Conservation (phyloP, 2,329 filamentous ascomycete species). For the Ustilaginoidea virens region DNA sequence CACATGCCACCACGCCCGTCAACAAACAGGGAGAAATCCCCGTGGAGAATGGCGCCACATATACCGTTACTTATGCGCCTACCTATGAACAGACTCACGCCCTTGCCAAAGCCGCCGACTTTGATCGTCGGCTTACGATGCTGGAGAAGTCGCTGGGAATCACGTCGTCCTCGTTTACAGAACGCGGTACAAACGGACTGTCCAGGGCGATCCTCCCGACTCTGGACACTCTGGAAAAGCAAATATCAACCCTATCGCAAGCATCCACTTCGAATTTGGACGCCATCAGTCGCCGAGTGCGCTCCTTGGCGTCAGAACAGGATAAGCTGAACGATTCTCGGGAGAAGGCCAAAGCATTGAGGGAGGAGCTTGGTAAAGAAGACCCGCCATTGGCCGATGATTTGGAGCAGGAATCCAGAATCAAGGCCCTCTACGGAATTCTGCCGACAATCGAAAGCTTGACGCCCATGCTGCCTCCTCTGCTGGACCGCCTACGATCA, state of each 20-base stretch:
- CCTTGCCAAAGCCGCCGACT: slow-evolving; percentile 69
- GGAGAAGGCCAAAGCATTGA: slow-evolving; percentile 43
- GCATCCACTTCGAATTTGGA: slow-evolving; percentile 61
- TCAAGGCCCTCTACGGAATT: slow-evolving; percentile 82
- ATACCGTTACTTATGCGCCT: slow-evolving; percentile 49
- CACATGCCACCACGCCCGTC: slow-evolving; percentile 4
- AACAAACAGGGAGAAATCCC: slow-evolving; percentile 10
- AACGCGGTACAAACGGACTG: slow-evolving; percentile 38
- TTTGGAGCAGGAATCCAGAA: slow-evolving; percentile 64
- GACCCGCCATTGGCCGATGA: slow-evolving; percentile 30
- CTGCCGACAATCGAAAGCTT: slow-evolving; percentile 79
- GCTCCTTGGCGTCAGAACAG: slow-evolving; percentile 56
- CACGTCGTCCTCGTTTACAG: slow-evolving; percentile 50
- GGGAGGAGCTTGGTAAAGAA: slow-evolving; percentile 40
- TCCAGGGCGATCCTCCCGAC: slow-evolving; percentile 65
- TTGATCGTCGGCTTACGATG: slow-evolving; percentile 64
- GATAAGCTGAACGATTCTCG: slow-evolving; percentile 53
- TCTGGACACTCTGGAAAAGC: slow-evolving; percentile 64
- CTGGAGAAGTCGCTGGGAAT: slow-evolving; percentile 75
- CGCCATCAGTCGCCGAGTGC: slow-evolving; percentile 52
- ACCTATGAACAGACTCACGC: slow-evolving; percentile 53
- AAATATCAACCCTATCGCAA: slow-evolving; percentile 60
- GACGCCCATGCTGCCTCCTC: slow-evolving; percentile 66
- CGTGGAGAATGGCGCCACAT: slow-evolving; percentile 28
- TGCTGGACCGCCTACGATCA: slow-evolving; percentile 74